phyloP scores from a whole-genome alignment of 805 yeast species.

The Barnettozyma sp. region DNA sequence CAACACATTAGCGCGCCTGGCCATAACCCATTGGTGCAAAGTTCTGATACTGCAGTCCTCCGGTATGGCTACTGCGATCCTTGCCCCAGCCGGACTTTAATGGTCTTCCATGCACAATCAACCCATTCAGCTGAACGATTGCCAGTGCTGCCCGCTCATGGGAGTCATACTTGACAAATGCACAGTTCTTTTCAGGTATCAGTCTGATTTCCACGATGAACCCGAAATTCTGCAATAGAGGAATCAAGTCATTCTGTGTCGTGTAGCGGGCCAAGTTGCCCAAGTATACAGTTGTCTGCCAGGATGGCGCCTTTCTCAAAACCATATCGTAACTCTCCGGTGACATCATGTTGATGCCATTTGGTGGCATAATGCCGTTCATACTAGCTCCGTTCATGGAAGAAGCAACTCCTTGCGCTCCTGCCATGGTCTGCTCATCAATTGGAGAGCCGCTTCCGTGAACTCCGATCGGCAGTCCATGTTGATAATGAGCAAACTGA shows the following conservation, averaged over 20 bases:
- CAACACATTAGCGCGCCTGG: slow-evolving; percentile 8
- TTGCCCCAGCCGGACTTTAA: slow-evolving; percentile 88
- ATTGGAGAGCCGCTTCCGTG: slow-evolving; percentile 6
- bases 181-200: slow-evolving; percentile 79
- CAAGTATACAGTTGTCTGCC: slow-evolving; percentile 81
- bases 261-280: slow-evolving; percentile 80
- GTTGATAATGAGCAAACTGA: slow-evolving; percentile 6
- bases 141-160: slow-evolving; percentile 89
- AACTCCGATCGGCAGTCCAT: neutral
- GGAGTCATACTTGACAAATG: slow-evolving; percentile 79
- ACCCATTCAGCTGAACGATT: slow-evolving; percentile 69
- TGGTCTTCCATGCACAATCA: slow-evolving; percentile 67
- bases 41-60: slow-evolving; percentile 10
- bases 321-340: slow-evolving; percentile 66
- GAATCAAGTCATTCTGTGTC: slow-evolving; percentile 64
- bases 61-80: slow-evolving; percentile 31
- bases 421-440: neutral
- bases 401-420: slow-evolving; percentile 1
- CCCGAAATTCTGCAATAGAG: slow-evolving; percentile 73
- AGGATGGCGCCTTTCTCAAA: slow-evolving; percentile 69
- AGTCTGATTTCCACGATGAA: slow-evolving; percentile 74
- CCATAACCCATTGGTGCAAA: slow-evolving; percentile 12
- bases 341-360: slow-evolving; percentile 17
- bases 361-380: slow-evolving; percentile 5
- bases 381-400: slow-evolving; percentile 11